Evolutionary conservation across 2,329 filamentous ascomycete species (phyloP).

Genomic region (Paramyrothecium roridum): DNA sequence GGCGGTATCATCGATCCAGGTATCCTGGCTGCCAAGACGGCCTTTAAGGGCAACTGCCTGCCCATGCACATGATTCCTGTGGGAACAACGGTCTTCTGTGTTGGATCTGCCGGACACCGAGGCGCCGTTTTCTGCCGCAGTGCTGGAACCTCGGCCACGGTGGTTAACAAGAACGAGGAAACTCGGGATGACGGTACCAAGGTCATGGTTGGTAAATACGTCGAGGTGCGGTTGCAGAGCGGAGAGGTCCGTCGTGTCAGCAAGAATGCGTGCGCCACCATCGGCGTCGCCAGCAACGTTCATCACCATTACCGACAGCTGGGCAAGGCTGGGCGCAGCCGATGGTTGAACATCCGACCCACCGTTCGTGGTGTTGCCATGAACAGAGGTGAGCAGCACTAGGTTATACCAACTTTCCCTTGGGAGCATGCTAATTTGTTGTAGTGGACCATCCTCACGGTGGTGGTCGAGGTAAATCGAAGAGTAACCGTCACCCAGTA

Average conservation of each 20-base stretch:
- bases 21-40: conserved; percentile 92
- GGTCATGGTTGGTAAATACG: conserved; percentile 69
- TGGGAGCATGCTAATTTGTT: conserved; percentile 10
- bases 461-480: conserved; percentile 98
- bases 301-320: conserved; percentile 87
- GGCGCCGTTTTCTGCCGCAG: conserved; percentile 90
- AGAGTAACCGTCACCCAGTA: conserved; percentile 93
- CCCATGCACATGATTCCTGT: conserved; percentile 94
- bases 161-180: conserved; percentile 85
- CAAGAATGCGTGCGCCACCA: conserved; percentile 90
- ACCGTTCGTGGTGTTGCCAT: conserved; percentile 97
- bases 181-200: conserved; percentile 56
- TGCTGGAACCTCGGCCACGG: conserved; percentile 85
- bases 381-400: conserved; percentile 74
- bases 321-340: conserved; percentile 89
- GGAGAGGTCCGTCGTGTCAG: conserved; percentile 88
- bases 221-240: conserved; percentile 84
- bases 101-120: conserved; percentile 71
- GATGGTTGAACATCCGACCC: conserved; percentile 91
- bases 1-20: conserved; percentile 90
- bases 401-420: background rate
- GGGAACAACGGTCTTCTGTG: conserved; percentile 88
- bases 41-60: conserved; percentile 90
- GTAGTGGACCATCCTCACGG: conserved; percentile 92
- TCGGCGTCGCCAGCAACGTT: conserved; percentile 90